Percentiles rank a stretch among this genome's conserved stretches.
These are phyloP conservation scores for Friedmanniomyces simplex DNA, from an alignment of 495 filamentous ascomycete species.

Conservation along the genomic window DNA sequence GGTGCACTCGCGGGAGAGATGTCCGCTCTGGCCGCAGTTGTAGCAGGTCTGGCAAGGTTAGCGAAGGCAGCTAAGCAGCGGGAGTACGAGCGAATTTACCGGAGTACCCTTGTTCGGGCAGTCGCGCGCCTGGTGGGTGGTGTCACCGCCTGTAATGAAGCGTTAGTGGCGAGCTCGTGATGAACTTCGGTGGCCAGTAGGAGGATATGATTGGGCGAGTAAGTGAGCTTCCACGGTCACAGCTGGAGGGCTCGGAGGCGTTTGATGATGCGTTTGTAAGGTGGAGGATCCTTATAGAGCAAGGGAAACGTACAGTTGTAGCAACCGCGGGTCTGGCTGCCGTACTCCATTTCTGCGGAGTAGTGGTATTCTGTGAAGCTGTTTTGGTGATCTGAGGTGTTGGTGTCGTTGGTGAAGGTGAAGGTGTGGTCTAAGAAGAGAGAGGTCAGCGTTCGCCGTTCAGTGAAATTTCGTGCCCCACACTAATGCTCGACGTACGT, in stretches of 20 bases:
- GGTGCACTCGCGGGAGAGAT: conserved; percentile 92
- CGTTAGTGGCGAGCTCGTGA: not conserved
- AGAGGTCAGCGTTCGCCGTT: conserved; percentile 1
- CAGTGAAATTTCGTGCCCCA: conserved; percentile 7
- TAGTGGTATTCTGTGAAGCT: not conserved
- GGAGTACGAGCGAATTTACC: conserved; percentile 4
- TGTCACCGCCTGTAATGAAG: conserved; percentile 52
- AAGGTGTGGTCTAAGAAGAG: not conserved
- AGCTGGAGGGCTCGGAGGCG: too few species aligned
- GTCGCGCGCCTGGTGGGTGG: conserved; percentile 76
- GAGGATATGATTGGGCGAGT: too few species aligned
- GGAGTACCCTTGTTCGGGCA: conserved; percentile 89
- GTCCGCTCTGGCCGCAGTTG: conserved; percentile 77
- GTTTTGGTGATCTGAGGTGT: conserved; percentile 1
- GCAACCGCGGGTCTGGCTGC: conserved; percentile 44
- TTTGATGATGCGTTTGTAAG: conserved; percentile 1
- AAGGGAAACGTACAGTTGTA: conserved; percentile 64
- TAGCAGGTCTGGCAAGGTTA: conserved; percentile 55
- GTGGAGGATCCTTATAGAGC: conserved; percentile 10
- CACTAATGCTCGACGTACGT: conserved; percentile 2
- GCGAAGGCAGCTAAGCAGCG: not conserved
- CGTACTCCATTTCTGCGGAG: conserved; percentile 36
- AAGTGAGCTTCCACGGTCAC: too few species aligned
- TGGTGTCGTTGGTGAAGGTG: not conserved
- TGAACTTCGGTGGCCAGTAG: not conserved